A percentile compares a stretch with the other conserved stretches of the same genome.
Evolutionary conservation across 129 eudicot species (phyloP).

Genomic region (Artemisia tridentata): DNA sequence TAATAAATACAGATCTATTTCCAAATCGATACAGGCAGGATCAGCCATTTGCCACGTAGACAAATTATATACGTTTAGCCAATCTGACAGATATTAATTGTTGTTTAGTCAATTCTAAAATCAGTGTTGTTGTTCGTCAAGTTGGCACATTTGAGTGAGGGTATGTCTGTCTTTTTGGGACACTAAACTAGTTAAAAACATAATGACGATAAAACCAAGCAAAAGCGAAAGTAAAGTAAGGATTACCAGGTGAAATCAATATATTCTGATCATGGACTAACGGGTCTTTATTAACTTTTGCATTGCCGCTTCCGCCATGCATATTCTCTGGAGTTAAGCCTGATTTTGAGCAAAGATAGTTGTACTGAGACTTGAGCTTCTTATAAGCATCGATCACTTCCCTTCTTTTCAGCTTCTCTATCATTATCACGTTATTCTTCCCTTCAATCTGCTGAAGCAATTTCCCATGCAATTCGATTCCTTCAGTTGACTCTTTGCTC

Average conservation of each 20-base stretch:
- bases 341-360: constrained; percentile 50
- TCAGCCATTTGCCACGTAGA: background rate
- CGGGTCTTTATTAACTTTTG: constrained; percentile 43
- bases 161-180: background rate
- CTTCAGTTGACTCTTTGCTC: constrained; percentile 52
- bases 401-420: constrained; percentile 58
- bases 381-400: constrained; percentile 60
- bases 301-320: constrained; percentile 31
- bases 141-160: background rate
- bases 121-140: background rate
- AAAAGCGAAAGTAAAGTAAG: background rate
- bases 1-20: background rate
- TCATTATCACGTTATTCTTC: constrained; percentile 50
- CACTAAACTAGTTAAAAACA: constrained; percentile 17
- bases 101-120: background rate
- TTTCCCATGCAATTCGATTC: constrained; percentile 63
- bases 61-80: background rate
- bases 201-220: constrained; percentile 9
- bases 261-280: constrained; percentile 34
- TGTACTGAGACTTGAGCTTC: constrained; percentile 77
- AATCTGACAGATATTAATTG: background rate
- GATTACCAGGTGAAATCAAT: constrained; percentile 48
- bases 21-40: background rate
- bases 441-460: constrained; percentile 67
- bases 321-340: constrained; percentile 52